Conservation (phyloP, 2,329 filamentous ascomycete genomes). For the Fusarium mangiferae region DNA sequence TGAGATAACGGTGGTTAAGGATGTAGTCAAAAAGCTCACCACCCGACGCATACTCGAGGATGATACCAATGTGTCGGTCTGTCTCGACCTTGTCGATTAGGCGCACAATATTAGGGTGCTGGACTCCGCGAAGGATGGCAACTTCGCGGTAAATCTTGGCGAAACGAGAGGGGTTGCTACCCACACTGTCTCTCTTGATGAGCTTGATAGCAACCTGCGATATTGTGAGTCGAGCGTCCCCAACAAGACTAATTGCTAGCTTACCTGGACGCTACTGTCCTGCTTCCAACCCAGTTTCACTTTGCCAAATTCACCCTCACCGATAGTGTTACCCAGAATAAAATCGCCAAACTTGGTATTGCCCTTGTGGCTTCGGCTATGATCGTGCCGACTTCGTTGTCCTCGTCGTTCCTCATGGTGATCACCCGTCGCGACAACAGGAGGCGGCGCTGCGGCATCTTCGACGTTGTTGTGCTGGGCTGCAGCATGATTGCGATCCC, state of each 20-base stretch:
- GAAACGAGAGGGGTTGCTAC: conserved; percentile 86
- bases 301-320: conserved; percentile 98
- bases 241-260: not conserved
- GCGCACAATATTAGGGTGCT: conserved; percentile 96
- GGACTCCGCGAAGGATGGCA: conserved; percentile 84
- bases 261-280: conserved; percentile 85
- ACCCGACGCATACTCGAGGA: conserved; percentile 96
- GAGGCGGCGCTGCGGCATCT: conserved; percentile 59
- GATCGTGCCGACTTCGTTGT: conserved; percentile 69
- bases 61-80: conserved; percentile 96
- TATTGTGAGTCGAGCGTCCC: conserved; percentile 20
- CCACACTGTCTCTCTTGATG: conserved; percentile 90
- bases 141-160: conserved; percentile 99
- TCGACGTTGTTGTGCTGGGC: conserved; percentile 40
- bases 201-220: conserved; percentile 92
- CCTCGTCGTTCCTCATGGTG: conserved; percentile 60
- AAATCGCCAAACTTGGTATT: conserved; percentile 92
- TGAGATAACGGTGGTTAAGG: conserved; percentile 93
- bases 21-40: conserved; percentile 99
- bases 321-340: conserved; percentile 93
- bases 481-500: conserved; percentile 42
- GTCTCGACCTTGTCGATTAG: conserved; percentile 99
- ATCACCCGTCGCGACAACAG: conserved; percentile 56
- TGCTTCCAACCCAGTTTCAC: conserved; percentile 99
- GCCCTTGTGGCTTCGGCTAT: conserved; percentile 68